Percentiles rank a stretch among this genome's conserved stretches.
Evolutionary conservation across 2,329 filamentous ascomycete genomes (phyloP).

Genomic region (Clonostachys chloroleuca): DNA sequence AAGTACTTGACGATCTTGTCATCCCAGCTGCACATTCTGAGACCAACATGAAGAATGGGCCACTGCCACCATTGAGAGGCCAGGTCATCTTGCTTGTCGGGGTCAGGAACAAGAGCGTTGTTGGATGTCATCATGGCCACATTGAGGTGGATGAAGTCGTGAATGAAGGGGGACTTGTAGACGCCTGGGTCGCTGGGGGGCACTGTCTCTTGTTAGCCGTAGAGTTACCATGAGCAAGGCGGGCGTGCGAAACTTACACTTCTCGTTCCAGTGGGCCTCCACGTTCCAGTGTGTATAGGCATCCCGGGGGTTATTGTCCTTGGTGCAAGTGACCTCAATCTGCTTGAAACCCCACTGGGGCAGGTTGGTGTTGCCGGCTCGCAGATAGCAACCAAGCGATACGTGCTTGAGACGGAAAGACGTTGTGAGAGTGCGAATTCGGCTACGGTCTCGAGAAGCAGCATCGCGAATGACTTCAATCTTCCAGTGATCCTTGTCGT

Average conservation of each 20-base stretch:
- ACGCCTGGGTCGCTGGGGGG: conserved; percentile 83
- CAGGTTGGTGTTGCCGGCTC: conserved; percentile 91
- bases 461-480: conserved; percentile 90
- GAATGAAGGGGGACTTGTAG: conserved; percentile 95
- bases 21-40: conserved; percentile 98
- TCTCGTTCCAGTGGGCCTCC: conserved; percentile 91
- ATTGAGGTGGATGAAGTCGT: conserved; percentile 96
- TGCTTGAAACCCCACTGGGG: conserved; percentile 99
- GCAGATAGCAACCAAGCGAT: conserved; percentile 84
- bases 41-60: conserved; percentile 90
- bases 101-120: conserved; percentile 94
- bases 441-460: conserved; percentile 78
- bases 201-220: conserved; percentile 48
- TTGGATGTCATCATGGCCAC: conserved; percentile 99
- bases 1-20: conserved; percentile 97
- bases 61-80: conserved; percentile 98
- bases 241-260: conserved; percentile 55
- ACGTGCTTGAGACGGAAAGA: conserved; percentile 84
- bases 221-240: not conserved
- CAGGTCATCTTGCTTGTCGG: conserved; percentile 97
- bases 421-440: conserved; percentile 86
- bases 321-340: conserved; percentile 94
- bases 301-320: conserved; percentile 87
- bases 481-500: conserved; percentile 97
- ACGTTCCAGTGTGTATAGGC: conserved; percentile 99